phyloP scores from a whole-genome alignment of 768 basidiomycete species.

The Tylopilus rubrobrunneus region DNA sequence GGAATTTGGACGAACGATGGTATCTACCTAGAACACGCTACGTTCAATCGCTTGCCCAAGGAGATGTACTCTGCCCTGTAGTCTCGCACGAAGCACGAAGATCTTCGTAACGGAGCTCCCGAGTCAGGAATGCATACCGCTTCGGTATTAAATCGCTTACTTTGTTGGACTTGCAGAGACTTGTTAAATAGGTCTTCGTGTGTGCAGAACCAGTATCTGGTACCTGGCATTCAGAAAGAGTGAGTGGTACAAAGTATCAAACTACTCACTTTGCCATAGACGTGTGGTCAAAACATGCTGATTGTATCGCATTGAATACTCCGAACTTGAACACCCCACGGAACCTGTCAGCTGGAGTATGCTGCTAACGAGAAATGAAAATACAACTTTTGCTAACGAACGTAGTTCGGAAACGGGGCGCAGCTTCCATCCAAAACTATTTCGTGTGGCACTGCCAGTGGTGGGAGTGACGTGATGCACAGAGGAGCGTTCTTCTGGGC shows the following conservation, averaged over 20 bases:
- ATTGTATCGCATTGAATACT: conserved; percentile 90
- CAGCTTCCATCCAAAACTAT: conserved; percentile 47
- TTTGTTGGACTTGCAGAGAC: conserved; percentile 94
- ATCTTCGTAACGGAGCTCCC: conserved; percentile 44
- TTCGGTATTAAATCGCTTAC: conserved; percentile 39
- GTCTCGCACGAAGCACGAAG: conserved; percentile 92
- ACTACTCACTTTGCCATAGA: conserved; percentile 57
- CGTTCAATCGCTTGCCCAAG: no score
- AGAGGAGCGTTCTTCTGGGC: neutral
- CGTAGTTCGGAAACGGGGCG: conserved; percentile 72
- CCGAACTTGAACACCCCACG: conserved; percentile 82
- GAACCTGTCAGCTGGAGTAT: conserved; percentile 67
- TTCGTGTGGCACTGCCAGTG: conserved; percentile 28
- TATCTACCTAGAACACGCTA: no score
- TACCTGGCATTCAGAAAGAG: conserved; percentile 2
- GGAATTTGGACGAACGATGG: conserved; percentile 24
- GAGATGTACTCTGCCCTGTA: conserved; percentile 47
- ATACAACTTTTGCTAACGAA: conserved; percentile 29
- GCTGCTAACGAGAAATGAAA: conserved; percentile 2
- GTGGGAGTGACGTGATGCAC: neutral
- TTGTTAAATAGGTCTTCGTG: conserved; percentile 85
- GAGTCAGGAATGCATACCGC: conserved; percentile 7
- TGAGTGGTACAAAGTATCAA: neutral
- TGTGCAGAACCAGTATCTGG: conserved; percentile 88
- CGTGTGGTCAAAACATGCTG: conserved; percentile 63